Base-by-base conservation (phyloP, 108 stramenopile genomes). In the Asterionellopsis glacialis region DNA sequence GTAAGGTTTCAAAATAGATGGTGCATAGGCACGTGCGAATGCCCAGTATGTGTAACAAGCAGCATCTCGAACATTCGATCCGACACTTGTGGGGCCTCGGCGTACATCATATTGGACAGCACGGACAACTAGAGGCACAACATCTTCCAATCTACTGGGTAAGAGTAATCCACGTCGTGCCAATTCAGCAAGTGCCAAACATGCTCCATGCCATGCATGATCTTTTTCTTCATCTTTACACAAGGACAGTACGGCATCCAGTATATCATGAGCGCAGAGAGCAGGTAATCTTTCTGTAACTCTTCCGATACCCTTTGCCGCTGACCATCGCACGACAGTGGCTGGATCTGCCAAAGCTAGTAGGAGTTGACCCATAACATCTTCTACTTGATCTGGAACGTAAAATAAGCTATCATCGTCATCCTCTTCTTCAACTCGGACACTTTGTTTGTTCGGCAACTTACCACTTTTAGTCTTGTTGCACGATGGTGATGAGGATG, bases 11-110 rank as follows among this genome's bases (percentile, higher is more conserved):
- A 97, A 64, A 14, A 90, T 73, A 9, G 57, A 53, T 15, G 98
- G 96, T 21, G 77, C 76, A 67, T 98, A 99, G 9, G 99, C 97
- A 44, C 99, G 74, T 9, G 97, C 97, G 67, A 98, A 96, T 0
- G 99, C 97, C 99, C 99, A 99, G 67, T 90, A 96, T 11, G 96
- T 95, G 65, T 99, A 99, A 57, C 97, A 98, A 15, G 95, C 95
- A 1, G 99, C 96, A 72, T 99, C 99, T 15, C 99, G 72, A 26
- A 99, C 99, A 63, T 99, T 91, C 0, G 97, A 74, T 0, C 99
- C 99, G 0, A 98, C 91, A 57, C 94, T 92, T 23, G 88, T 79
- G 55, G 92, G 83, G 11, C 91, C 88, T 14, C 95, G 64, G 22
- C 85, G 79, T 14, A 95, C 80, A 69, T 99, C 99, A 66, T 91